These are phyloP conservation scores for Nothophytophthora sp. DNA, from an alignment of 352 stramenopile genomes.

Conservation along the genomic window DNA sequence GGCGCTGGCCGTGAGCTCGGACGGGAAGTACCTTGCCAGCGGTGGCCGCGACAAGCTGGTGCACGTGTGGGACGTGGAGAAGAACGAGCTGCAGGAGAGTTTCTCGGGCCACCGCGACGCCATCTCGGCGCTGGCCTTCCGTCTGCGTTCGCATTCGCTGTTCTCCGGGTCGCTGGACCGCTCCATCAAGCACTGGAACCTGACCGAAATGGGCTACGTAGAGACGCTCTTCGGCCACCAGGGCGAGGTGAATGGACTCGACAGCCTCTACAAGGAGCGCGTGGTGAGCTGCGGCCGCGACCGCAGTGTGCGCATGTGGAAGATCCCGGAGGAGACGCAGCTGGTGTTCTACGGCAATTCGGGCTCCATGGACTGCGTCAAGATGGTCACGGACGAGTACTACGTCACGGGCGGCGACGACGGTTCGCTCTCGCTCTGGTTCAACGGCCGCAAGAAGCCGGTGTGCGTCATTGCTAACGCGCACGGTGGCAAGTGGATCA, in stretches of 20 bases:
- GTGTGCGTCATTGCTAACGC: slow-evolving; percentile 78
- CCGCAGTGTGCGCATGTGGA: slow-evolving; percentile 94
- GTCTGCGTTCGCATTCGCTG: slow-evolving; percentile 86
- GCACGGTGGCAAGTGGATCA: slow-evolving; percentile 93
- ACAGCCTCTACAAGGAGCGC: slow-evolving; percentile 90
- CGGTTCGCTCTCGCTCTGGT: slow-evolving; percentile 91
- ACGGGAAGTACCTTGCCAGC: slow-evolving; percentile 92
- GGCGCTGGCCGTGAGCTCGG: slow-evolving; percentile 87
- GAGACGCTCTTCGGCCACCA: slow-evolving; percentile 96
- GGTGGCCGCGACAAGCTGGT: slow-evolving; percentile 92
- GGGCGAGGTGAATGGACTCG: slow-evolving; percentile 88
- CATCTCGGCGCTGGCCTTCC: slow-evolving; percentile 88
- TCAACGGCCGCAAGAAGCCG: slow-evolving; percentile 94
- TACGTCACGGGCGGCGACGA: slow-evolving; percentile 93
- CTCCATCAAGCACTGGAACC: slow-evolving; percentile 95
- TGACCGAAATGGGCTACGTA: slow-evolving; percentile 95
- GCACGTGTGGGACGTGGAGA: slow-evolving; percentile 86
- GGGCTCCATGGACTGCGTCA: slow-evolving; percentile 91
- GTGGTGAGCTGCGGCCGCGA: slow-evolving; percentile 91
- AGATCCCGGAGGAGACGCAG: slow-evolving; percentile 95
- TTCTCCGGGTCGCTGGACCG: slow-evolving; percentile 93
- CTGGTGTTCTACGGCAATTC: slow-evolving; percentile 93
- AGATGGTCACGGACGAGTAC: slow-evolving; percentile 92
- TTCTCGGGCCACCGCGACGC: slow-evolving; percentile 91
- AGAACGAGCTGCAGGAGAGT: slow-evolving; percentile 79